These are phyloP conservation scores for Arxiozyma slooffiae DNA, from an alignment of 1,139 yeast species.

Conservation along the genomic window DNA sequence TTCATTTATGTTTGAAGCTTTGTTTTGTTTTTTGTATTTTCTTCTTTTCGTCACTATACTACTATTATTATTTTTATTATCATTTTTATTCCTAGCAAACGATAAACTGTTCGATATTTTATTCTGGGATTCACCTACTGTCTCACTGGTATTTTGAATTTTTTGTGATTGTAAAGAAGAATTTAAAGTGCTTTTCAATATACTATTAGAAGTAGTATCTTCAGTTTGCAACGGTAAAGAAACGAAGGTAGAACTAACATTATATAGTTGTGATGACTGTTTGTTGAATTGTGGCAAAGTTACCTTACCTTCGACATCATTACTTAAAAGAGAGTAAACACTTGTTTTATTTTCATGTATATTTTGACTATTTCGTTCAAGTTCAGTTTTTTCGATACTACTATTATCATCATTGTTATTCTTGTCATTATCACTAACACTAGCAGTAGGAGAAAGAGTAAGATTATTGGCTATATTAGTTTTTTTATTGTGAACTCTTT, in stretches of 20 bases:
- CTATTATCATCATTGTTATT: too few relatives aligned
- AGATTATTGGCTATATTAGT: not conserved
- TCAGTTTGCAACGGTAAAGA: not conserved
- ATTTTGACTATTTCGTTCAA: not conserved
- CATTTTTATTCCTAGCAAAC: not conserved
- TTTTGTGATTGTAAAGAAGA: not conserved
- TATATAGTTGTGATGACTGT: not conserved
- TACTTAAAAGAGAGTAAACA: not conserved
- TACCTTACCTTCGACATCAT: not conserved
- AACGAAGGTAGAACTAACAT: not conserved
- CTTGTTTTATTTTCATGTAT: not conserved
- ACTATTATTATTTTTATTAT: not conserved
- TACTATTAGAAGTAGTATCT: not conserved
- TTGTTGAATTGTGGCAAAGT: not conserved
- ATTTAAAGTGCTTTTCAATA: too few relatives aligned
- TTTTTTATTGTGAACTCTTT: not conserved
- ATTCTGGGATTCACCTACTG: not conserved
- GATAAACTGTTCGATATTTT: not conserved
- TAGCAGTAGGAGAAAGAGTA: not conserved
- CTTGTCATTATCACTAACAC: not conserved
- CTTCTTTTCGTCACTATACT: not conserved
- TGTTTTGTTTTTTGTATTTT: not conserved
- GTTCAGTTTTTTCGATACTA: not conserved
- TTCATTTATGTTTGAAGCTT: constrained; percentile 1
- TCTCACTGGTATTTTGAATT: not conserved